Percentiles rank a stretch among this genome's conserved stretches.
These are phyloP conservation scores for Xylariaceae sp. DNA, from an alignment of 2,329 filamentous ascomycete genomes.

Conservation along the genomic window DNA sequence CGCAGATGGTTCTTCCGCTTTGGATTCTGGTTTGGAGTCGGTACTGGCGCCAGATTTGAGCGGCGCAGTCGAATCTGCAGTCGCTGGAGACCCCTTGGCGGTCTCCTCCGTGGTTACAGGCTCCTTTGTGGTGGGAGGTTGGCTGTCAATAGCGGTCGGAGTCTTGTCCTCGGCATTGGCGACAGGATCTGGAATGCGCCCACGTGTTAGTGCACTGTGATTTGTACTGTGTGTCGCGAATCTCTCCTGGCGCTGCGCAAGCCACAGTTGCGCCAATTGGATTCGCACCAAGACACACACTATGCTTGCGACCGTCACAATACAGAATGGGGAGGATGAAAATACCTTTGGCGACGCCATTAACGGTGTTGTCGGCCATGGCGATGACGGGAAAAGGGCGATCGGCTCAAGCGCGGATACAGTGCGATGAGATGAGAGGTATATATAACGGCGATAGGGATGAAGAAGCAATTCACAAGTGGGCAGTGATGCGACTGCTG, in stretches of 20 bases:
- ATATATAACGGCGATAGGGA: conserved; percentile 6
- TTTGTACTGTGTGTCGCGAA: conserved; percentile 19
- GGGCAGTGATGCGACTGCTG: not conserved
- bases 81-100: conserved; percentile 18
- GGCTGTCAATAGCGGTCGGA: conserved; percentile 17
- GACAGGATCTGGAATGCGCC: conserved; percentile 16
- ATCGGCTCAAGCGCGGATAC: conserved; percentile 19
- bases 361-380: conserved; percentile 30
- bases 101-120: conserved; percentile 20
- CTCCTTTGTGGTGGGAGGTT: conserved; percentile 23
- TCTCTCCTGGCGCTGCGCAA: conserved; percentile 13
- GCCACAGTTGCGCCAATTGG: conserved; percentile 16
- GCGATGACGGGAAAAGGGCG: conserved; percentile 32
- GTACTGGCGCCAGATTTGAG: conserved; percentile 4
- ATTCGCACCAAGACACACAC: conserved; percentile 15
- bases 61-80: conserved; percentile 11
- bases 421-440: conserved; percentile 17
- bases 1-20: conserved; percentile 4
- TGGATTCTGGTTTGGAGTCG: conserved; percentile 7
- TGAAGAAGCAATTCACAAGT: conserved; percentile 8
- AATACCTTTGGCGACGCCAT: conserved; percentile 31
- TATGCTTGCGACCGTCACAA: conserved; percentile 9
- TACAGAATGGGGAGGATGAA: conserved; percentile 9
- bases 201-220: conserved; percentile 27
- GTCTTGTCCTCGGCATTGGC: conserved; percentile 21